phyloP scores from a whole-genome alignment of 257 asterid genomes.

The Solanum chilense region DNA sequence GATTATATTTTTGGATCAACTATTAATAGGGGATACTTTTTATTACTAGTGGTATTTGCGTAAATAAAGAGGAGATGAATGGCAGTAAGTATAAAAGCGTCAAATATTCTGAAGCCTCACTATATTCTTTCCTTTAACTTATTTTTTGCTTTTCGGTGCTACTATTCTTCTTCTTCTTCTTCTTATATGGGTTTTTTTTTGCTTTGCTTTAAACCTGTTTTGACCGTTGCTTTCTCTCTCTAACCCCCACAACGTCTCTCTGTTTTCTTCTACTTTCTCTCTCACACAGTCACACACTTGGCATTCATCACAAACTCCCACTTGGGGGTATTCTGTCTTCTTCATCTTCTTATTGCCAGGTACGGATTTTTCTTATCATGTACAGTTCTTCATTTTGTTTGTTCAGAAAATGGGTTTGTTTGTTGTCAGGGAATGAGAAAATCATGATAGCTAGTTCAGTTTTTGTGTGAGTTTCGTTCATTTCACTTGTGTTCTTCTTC shows the following conservation, averaged over 20 bases:
- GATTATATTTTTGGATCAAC: no score
- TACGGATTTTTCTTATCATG: neutral
- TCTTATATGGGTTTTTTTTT: neutral
- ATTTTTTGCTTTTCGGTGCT: neutral
- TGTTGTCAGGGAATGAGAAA: neutral
- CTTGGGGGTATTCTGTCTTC: neutral
- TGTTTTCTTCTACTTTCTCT: neutral
- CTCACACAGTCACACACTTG: neutral
- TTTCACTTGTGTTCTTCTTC: no score
- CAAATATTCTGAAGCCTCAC: constrained; percentile 5
- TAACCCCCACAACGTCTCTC: neutral
- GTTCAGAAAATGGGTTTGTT: neutral
- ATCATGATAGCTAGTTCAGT: neutral
- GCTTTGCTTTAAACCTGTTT: constrained; percentile 17
- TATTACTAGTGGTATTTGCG: neutral
- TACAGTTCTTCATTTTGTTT: neutral
- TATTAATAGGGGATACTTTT: no score
- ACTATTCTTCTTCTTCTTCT: neutral
- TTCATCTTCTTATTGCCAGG: neutral
- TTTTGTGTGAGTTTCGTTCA: neutral
- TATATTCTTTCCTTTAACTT: constrained; percentile 15
- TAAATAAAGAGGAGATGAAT: neutral
- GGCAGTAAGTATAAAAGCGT: neutral
- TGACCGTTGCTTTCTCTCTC: constrained; percentile 43
- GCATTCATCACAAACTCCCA: neutral